phyloP scores from a whole-genome alignment of 2,329 filamentous ascomycete species.

The Macrophomina tecta region DNA sequence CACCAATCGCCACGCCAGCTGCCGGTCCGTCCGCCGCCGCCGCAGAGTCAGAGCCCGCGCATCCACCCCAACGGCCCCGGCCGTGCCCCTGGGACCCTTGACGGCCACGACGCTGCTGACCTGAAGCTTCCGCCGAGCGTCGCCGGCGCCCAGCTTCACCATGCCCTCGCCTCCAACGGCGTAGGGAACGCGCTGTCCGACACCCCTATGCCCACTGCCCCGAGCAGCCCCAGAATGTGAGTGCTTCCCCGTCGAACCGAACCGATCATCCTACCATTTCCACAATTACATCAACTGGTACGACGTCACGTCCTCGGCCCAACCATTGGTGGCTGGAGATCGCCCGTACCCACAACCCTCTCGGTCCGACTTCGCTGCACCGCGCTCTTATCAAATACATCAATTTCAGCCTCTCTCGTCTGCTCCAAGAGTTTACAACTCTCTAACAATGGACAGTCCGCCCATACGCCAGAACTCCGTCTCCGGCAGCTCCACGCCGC shows the following conservation, averaged over 20 bases:
- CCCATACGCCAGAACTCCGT: slow-evolving; percentile 76
- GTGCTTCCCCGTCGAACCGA: slow-evolving; percentile 33
- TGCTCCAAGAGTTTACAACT: slow-evolving; percentile 24
- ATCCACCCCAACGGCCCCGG: slow-evolving; percentile 10
- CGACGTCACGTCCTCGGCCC: slow-evolving; percentile 18
- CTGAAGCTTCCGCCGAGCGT: slow-evolving; percentile 39
- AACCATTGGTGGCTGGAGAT: slow-evolving; percentile 23
- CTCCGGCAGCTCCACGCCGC: slow-evolving; percentile 68
- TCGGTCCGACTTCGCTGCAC: slow-evolving; percentile 28
- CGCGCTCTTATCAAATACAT: slow-evolving; percentile 26
- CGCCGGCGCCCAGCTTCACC: not conserved
- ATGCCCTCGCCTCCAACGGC: slow-evolving; percentile 43
- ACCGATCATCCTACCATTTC: slow-evolving; percentile 15
- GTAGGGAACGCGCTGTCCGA: slow-evolving; percentile 64
- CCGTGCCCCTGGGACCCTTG: slow-evolving; percentile 8
- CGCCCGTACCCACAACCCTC: slow-evolving; percentile 26
- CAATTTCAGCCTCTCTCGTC: slow-evolving; percentile 27
- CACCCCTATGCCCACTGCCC: slow-evolving; percentile 67
- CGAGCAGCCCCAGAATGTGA: slow-evolving; percentile 67
- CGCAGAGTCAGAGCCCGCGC: slow-evolving; percentile 28
- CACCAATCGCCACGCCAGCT: slow-evolving; percentile 33
- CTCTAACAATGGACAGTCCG: slow-evolving; percentile 55
- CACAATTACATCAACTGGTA: slow-evolving; percentile 27
- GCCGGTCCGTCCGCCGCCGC: slow-evolving; percentile 32
- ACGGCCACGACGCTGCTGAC: slow-evolving; percentile 34